Evolutionary conservation across 306 rosid species (phyloP).

Genomic region (Alnus rubra): DNA sequence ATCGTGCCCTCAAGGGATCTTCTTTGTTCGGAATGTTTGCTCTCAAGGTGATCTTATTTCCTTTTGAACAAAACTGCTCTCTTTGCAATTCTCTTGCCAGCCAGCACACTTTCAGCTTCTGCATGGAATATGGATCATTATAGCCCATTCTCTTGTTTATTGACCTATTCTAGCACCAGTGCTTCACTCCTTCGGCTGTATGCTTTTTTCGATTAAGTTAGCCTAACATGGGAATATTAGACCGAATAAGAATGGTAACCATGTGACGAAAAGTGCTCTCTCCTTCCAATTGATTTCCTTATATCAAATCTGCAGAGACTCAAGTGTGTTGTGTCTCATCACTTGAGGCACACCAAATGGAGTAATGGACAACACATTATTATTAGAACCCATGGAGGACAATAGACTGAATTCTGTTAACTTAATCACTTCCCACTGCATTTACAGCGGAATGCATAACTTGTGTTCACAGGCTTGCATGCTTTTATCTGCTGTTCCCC

Average conservation of each 20-base stretch:
- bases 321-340: neutral
- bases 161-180: neutral
- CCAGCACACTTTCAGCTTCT: neutral
- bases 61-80: neutral
- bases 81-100: neutral
- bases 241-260: neutral
- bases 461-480: neutral
- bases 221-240: neutral
- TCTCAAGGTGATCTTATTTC: slow-evolving; percentile 59
- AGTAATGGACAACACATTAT: too few relatives aligned
- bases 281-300: neutral
- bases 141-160: neutral
- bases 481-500: neutral
- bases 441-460: neutral
- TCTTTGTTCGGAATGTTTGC: slow-evolving; percentile 97
- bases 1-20: slow-evolving; percentile 79
- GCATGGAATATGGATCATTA: neutral
- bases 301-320: neutral
- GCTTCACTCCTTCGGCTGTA: neutral
- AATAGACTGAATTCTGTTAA: neutral
- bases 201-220: neutral
- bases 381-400: neutral
- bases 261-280: neutral
- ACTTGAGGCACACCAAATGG: too few relatives aligned
- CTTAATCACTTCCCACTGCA: neutral